Evolutionary conservation across 169 alveolate genomes (phyloP).

Genomic region (Plasmodium falciparum): DNA sequence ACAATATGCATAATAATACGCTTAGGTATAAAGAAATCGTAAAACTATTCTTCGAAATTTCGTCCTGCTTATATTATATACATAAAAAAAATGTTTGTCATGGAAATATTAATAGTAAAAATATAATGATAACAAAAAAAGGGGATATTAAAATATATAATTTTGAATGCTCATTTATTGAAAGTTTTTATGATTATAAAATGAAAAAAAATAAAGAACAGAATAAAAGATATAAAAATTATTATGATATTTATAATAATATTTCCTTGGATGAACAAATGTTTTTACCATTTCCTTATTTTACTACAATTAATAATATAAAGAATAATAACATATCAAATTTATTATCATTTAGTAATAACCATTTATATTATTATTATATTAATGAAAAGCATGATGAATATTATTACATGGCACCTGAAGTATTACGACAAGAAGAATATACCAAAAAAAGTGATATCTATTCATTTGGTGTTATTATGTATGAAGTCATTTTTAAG

Average conservation of each 20-base stretch:
- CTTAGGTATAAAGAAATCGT: constrained; percentile 4
- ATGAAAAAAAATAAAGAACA: neutral
- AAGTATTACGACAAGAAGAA: constrained; percentile 83
- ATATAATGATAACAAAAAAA: constrained; percentile 27
- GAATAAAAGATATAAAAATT: neutral
- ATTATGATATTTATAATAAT: neutral
- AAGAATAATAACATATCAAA: neutral
- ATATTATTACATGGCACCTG: constrained; percentile 83
- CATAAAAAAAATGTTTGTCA: constrained; percentile 23
- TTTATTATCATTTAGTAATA: constrained; percentile 4
- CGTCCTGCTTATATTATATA: constrained; percentile 14
- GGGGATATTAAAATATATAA: constrained; percentile 53
- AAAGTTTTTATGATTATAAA: constrained; percentile 40
- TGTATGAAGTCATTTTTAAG: constrained; percentile 84
- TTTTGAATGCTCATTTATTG: constrained; percentile 39
- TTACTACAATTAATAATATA: constrained; percentile 18
- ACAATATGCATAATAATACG: neutral
- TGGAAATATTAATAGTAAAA: constrained; percentile 38
- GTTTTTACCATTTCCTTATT: constrained; percentile 31
- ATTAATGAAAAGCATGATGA: neutral
- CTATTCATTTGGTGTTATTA: constrained; percentile 87
- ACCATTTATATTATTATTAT: neutral
- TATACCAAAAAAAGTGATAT: constrained; percentile 87
- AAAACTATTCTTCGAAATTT: constrained; percentile 28
- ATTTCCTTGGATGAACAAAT: neutral